Percentiles rank a stretch among this genome's conserved stretches.
Conservation (phyloP, 2,329 filamentous ascomycete species). For the Dissoconium aciculare region DNA sequence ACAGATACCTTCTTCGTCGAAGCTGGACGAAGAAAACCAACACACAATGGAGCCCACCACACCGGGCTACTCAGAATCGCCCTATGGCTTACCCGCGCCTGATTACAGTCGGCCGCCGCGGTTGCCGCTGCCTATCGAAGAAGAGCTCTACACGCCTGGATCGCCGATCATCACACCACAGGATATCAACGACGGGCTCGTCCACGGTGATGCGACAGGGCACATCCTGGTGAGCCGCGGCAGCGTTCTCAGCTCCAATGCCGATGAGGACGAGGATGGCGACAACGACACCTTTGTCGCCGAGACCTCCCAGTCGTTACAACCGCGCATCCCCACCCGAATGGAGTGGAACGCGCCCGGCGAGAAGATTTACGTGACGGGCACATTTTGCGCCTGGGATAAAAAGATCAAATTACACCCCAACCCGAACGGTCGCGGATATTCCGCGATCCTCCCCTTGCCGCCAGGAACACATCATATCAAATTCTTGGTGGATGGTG, state of each 20-base stretch:
- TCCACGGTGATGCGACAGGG: conserved; percentile 31
- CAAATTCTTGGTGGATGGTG: conserved; percentile 86
- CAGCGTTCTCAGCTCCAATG: conserved; percentile 40
- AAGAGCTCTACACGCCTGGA: conserved; percentile 76
- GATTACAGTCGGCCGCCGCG: conserved; percentile 60
- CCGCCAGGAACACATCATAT: conserved; percentile 91
- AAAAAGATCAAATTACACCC: conserved; percentile 76
- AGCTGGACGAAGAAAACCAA: conserved; percentile 1
- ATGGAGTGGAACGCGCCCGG: conserved; percentile 65
- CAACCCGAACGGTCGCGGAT: conserved; percentile 43
- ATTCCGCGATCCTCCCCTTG: conserved; percentile 66
- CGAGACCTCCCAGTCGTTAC: conserved; percentile 44
- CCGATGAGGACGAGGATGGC: conserved; percentile 49
- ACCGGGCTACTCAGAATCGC: conserved; percentile 15
- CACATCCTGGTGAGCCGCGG: conserved; percentile 39
- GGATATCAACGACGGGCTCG: conserved; percentile 38
- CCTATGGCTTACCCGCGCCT: conserved; percentile 26
- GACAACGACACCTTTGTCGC: conserved; percentile 53
- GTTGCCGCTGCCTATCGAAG: conserved; percentile 81
- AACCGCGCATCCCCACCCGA: conserved; percentile 65
- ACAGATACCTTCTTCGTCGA: no score
- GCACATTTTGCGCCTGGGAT: conserved; percentile 95
- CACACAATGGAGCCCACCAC: conserved; percentile 10
- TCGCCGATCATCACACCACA: conserved; percentile 72
- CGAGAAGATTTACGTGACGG: conserved; percentile 93